Base-by-base conservation (phyloP, 2,329 filamentous ascomycete species). In the Ophiostoma populinum region DNA sequence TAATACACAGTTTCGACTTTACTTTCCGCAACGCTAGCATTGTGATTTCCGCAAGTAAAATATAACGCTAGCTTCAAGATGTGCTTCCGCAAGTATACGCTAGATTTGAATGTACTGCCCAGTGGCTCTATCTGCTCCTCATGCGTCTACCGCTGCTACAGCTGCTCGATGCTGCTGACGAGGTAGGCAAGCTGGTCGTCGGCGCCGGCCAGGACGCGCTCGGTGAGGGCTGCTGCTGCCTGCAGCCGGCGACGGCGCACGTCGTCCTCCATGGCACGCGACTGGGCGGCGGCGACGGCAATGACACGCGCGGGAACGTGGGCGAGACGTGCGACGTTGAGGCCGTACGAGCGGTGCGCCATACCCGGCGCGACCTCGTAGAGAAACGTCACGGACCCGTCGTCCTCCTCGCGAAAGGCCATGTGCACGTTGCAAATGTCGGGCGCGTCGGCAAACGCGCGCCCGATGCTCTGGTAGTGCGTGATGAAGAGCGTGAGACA, bases 401-500 rank as follows among this genome's bases (percentile, higher is more conserved):
- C 15, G 24, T 24, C 21, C 13, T 16, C 39, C 12, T 37, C 42
- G 4, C 68, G 73, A 55, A 98, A 98, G 34, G 71, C 72, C 87
- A 98, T 95, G 52, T 98, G 90, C 31, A 94, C 81, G 52, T 95
- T 95, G 46, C 67, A 73, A 2, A 55, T 52, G 3, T 66, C 63
- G 62, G 54, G 15, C 13, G 71, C 73, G 18, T 74, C 67, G 8
- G 75, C 77, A 42, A 92, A 31, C 18, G 32, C 66, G 31, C 62
- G 59, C 8, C 75, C 72, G 1, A 98, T 68, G 44, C 76, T 77
- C 57, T 98, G 90, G 54, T 98, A 98, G 57, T 98, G 90, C 4
- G 90, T 98, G 53, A 98, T 93, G 61, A 98, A 98, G 27, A 98
- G 64, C 6, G 83, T 92, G 31, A 94, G 63, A 42, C 82, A 82